Evolutionary conservation across 148 eudicot genomes (phyloP).

Genomic region (Dianthus caryophyllus): DNA sequence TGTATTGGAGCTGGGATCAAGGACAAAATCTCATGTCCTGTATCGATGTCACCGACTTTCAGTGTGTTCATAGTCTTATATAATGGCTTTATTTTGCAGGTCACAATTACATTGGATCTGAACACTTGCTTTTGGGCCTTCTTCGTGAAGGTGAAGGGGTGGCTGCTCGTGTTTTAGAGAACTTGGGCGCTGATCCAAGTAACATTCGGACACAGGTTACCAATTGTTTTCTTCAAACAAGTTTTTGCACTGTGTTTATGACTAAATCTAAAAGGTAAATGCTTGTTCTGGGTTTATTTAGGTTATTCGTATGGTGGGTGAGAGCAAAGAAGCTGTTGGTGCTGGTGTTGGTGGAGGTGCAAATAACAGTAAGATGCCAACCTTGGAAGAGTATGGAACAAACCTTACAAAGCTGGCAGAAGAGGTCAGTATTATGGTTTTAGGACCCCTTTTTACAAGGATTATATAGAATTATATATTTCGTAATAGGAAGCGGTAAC

Average conservation of each 20-base stretch:
- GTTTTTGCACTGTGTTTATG: not conserved
- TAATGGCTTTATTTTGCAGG: constrained; percentile 27
- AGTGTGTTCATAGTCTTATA: not conserved
- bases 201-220: constrained; percentile 82
- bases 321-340: constrained; percentile 74
- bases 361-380: constrained; percentile 75
- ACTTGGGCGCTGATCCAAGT: constrained; percentile 82
- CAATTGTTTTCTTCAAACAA: not conserved
- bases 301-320: constrained; percentile 96
- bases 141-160: constrained; percentile 98
- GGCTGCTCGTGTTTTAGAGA: constrained; percentile 84
- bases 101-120: constrained; percentile 83
- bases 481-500: not conserved
- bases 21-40: not conserved
- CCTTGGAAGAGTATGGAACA: constrained; percentile 91
- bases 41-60: not conserved
- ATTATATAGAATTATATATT: too few relatives aligned
- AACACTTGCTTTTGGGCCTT: constrained; percentile 87
- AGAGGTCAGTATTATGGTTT: constrained; percentile 46
- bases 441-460: too few relatives aligned
- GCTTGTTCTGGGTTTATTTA: constrained; percentile 9
- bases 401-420: constrained; percentile 89
- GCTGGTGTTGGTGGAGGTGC: constrained; percentile 82
- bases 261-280: not conserved
- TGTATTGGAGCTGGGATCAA: not conserved